phyloP scores from a whole-genome alignment of 345 rosid genomes.

The Diplotaxis tenuifolia region DNA sequence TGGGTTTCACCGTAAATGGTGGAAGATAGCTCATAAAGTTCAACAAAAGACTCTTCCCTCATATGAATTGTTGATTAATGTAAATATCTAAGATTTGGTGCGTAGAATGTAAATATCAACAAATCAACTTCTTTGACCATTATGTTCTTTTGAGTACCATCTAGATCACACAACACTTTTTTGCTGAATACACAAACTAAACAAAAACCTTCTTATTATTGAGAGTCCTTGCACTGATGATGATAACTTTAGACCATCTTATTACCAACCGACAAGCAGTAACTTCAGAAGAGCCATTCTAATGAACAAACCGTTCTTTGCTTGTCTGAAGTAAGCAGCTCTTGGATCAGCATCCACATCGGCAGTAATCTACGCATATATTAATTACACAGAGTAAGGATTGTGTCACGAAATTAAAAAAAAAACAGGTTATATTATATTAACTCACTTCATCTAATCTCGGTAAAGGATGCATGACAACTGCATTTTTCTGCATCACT shows the following conservation, averaged over 20 bases:
- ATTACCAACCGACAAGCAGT: conserved; percentile 40
- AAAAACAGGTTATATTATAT: not conserved
- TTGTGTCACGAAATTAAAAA: not conserved
- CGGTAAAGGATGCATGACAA: conserved; percentile 96
- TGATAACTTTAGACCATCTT: not conserved
- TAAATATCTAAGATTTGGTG: not conserved
- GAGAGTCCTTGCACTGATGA: too few species aligned
- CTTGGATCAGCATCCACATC: conserved; percentile 86
- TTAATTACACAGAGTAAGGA: not conserved
- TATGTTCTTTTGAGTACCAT: conserved; percentile 11
- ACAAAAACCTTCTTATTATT: too few species aligned
- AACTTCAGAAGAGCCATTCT: conserved; percentile 82
- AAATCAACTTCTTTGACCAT: conserved; percentile 14
- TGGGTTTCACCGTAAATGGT: conserved; percentile 12
- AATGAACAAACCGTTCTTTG: conserved; percentile 94
- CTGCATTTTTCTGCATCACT: conserved; percentile 80
- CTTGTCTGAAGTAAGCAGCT: conserved; percentile 97
- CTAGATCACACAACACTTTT: conserved; percentile 14
- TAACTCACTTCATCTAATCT: conserved; percentile 81
- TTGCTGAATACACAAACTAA: conserved; percentile 4
- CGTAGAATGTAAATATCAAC: too few species aligned
- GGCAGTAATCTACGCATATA: conserved; percentile 55
- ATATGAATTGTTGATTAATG: conserved; percentile 3
- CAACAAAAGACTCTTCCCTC: conserved; percentile 22
- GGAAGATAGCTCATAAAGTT: not conserved